Evolutionary conservation across 257 asterid genomes (phyloP).

Genomic region (Lycium barbarum): DNA sequence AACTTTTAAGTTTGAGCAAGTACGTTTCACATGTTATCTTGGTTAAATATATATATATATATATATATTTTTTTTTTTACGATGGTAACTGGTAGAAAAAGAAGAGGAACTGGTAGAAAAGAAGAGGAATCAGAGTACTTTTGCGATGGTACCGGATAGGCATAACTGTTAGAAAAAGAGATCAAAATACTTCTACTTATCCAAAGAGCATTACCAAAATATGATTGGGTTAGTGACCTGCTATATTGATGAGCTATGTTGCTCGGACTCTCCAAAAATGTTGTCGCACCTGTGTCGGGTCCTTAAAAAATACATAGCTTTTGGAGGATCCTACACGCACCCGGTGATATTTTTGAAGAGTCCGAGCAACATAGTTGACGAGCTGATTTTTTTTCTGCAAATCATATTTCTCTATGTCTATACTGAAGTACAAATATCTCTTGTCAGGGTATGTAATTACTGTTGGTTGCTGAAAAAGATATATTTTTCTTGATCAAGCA

Average conservation of each 20-base stretch:
- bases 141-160: not conserved
- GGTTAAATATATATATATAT: not conserved
- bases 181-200: not conserved
- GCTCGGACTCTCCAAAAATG: no score
- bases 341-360: no score
- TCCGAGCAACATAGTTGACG: no score
- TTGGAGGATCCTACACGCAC: no score
- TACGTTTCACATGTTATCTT: constrained; percentile 42
- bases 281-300: no score
- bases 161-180: not conserved
- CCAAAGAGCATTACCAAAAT: not conserved
- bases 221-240: not conserved
- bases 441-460: not conserved
- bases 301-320: no score
- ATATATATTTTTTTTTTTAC: not conserved
- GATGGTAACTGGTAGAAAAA: not conserved
- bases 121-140: not conserved
- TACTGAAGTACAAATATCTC: not conserved
- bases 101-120: constrained; percentile 10
- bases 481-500: constrained; percentile 12
- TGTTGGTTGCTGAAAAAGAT: not conserved
- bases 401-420: not conserved
- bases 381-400: not conserved
- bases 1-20: constrained; percentile 94
- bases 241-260: not conserved